These are phyloP conservation scores for Phalaenopsis equestris DNA, from an alignment of 106 monocot genomes.

Conservation along the genomic window DNA sequence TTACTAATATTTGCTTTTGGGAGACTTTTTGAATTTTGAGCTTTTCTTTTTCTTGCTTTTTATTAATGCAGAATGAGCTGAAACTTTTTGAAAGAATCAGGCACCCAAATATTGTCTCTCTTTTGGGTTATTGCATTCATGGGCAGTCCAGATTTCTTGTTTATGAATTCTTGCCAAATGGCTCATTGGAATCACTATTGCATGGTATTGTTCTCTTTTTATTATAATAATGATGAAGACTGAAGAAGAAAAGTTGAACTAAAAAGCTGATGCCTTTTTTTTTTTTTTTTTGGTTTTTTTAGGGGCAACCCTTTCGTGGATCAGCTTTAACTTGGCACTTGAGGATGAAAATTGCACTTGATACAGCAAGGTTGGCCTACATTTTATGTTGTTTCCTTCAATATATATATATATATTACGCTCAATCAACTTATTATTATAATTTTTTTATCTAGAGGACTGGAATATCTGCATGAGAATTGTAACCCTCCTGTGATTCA, in stretches of 20 bases:
- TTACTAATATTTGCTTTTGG: neutral
- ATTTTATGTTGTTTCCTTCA: neutral
- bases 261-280: slow-evolving; percentile 5
- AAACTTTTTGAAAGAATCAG: slow-evolving; percentile 63
- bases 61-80: slow-evolving; percentile 68
- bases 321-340: slow-evolving; percentile 73
- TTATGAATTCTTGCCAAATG: slow-evolving; percentile 84
- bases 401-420: neutral
- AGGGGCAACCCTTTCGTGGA: slow-evolving; percentile 68
- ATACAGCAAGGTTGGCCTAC: slow-evolving; percentile 67
- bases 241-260: neutral
- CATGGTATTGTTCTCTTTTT: slow-evolving; percentile 46
- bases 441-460: slow-evolving; percentile 42
- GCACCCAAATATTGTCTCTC: slow-evolving; percentile 85
- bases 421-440: neutral
- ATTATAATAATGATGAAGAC: neutral
- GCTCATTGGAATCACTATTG: slow-evolving; percentile 70
- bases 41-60: neutral
- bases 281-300: slow-evolving; percentile 8
- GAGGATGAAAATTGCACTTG: slow-evolving; percentile 96
- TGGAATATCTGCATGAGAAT: slow-evolving; percentile 91
- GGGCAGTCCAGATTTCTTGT: slow-evolving; percentile 60
- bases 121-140: slow-evolving; percentile 68
- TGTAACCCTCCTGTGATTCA: slow-evolving; percentile 74
- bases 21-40: neutral